These are phyloP conservation scores for Eimeria maxima DNA, from an alignment of 169 alveolate genomes.

Conservation along the genomic window DNA sequence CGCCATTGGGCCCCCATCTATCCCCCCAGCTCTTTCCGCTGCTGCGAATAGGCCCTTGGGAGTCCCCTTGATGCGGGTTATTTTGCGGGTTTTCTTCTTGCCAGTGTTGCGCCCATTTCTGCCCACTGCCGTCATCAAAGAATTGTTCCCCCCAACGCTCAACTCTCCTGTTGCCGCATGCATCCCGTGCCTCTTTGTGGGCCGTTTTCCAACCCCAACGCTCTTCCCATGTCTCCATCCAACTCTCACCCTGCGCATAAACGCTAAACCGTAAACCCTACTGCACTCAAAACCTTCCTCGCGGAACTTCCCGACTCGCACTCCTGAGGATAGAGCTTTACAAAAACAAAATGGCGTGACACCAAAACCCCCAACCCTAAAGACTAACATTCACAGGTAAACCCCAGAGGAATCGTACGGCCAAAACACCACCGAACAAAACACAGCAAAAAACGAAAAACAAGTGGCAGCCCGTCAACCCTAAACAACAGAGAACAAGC, in stretches of 20 bases:
- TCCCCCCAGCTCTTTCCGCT: slow-evolving; percentile 82
- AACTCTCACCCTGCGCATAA: slow-evolving; percentile 63
- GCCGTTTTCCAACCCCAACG: slow-evolving; percentile 59
- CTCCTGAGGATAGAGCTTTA: too few relatives aligned
- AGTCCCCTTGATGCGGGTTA: too few relatives aligned
- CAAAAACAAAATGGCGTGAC: too few relatives aligned
- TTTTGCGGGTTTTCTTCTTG: not conserved
- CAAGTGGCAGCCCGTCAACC: not conserved
- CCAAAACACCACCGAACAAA: not conserved
- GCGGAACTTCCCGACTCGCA: too few relatives aligned
- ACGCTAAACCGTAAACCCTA: not conserved
- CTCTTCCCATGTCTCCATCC: slow-evolving; percentile 81
- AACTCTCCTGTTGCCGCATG: slow-evolving; percentile 50
- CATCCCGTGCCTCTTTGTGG: slow-evolving; percentile 22
- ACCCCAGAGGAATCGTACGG: too few relatives aligned
- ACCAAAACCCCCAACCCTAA: not conserved
- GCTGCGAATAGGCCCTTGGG: not conserved
- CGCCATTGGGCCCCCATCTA: slow-evolving; percentile 81
- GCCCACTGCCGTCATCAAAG: slow-evolving; percentile 70
- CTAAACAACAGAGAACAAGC: not conserved
- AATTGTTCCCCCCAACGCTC: slow-evolving; percentile 80
- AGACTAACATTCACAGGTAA: not conserved
- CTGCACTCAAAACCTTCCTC: too few relatives aligned
- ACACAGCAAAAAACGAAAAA: too few relatives aligned
- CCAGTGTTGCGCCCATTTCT: slow-evolving; percentile 62